phyloP scores from a whole-genome alignment of 768 basidiomycete species.

The Galerina marginata region DNA sequence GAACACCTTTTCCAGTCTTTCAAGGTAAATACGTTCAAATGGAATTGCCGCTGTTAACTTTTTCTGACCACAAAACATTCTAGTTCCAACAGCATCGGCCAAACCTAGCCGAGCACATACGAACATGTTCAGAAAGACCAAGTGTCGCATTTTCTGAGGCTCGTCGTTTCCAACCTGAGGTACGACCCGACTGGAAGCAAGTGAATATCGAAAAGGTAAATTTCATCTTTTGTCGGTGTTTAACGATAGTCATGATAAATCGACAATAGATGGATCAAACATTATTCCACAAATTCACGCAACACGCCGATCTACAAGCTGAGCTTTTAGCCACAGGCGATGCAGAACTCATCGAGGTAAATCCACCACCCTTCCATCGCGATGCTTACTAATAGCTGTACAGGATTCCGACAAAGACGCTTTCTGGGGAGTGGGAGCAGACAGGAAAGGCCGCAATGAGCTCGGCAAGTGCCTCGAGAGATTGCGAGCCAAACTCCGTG shows the following conservation, averaged over 20 bases:
- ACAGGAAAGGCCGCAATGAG: conserved; percentile 72
- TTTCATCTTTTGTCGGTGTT: not conserved
- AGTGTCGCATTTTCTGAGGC: conserved; percentile 72
- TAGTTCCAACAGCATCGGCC: conserved; percentile 68
- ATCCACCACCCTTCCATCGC: conserved; percentile 13
- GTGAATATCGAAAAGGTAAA: conserved; percentile 69
- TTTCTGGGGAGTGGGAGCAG: conserved; percentile 79
- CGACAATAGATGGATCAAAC: conserved; percentile 64
- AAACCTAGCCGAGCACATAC: conserved; percentile 70
- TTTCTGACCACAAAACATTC: conserved; percentile 4
- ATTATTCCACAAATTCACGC: conserved; percentile 72
- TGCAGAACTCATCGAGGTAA: conserved; percentile 72
- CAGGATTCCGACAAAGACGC: conserved; percentile 79
- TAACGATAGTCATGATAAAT: not conserved
- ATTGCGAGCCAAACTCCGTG: conserved; percentile 60
- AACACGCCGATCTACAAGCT: conserved; percentile 63
- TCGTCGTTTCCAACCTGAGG: conserved; percentile 63
- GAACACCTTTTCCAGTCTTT: conserved; percentile 82
- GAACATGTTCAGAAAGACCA: conserved; percentile 65
- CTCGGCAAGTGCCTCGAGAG: conserved; percentile 74
- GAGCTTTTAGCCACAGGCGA: conserved; percentile 70
- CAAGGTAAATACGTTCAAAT: conserved; percentile 49
- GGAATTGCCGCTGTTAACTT: not conserved
- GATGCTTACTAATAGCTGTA: conserved; percentile 10
- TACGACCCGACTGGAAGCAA: conserved; percentile 69